Conservation (phyloP, 2,329 filamentous ascomycete species). For the Chaetomiaceae sp. region DNA sequence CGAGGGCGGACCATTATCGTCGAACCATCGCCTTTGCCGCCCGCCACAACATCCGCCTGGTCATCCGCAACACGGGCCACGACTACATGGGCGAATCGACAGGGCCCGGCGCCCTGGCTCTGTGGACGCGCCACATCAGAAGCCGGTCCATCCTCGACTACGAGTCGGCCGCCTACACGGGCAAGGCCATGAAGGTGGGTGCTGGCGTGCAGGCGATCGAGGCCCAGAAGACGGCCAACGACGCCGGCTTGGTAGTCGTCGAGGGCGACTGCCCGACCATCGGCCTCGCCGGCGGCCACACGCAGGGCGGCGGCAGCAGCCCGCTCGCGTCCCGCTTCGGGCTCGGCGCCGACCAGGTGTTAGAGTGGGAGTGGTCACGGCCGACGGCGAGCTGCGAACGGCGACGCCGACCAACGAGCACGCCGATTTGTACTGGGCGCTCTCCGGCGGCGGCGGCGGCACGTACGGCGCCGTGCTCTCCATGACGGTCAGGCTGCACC, state of each 20-base stretch:
- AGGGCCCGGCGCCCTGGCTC: conserved; percentile 48
- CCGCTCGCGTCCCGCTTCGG: conserved; percentile 21
- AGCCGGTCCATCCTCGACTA: conserved; percentile 34
- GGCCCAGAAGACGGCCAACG: conserved; percentile 37
- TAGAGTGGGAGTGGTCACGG: neutral
- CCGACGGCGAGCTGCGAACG: conserved; percentile 38
- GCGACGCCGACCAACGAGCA: conserved; percentile 40
- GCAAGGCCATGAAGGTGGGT: conserved; percentile 44
- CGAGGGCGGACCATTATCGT: conserved; percentile 26
- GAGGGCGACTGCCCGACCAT: conserved; percentile 52
- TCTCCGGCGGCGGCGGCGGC: conserved; percentile 46
- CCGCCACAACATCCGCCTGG: conserved; percentile 43
- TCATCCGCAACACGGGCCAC: conserved; percentile 53
- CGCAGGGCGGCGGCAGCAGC: conserved; percentile 53
- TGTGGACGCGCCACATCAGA: conserved; percentile 54
- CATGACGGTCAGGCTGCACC: conserved; percentile 45
- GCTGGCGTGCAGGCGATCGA: conserved; percentile 47
- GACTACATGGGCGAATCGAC: conserved; percentile 53
- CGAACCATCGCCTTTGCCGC: conserved; percentile 36
- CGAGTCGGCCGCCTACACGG: conserved; percentile 35
- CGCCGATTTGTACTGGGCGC: conserved; percentile 50
- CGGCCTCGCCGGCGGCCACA: conserved; percentile 54
- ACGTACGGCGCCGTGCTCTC: conserved; percentile 46
- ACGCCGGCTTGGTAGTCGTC: conserved; percentile 39
- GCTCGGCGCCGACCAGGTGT: neutral